phyloP scores from a whole-genome alignment of 495 filamentous ascomycete species.

The Hypoxylon intermedium region DNA sequence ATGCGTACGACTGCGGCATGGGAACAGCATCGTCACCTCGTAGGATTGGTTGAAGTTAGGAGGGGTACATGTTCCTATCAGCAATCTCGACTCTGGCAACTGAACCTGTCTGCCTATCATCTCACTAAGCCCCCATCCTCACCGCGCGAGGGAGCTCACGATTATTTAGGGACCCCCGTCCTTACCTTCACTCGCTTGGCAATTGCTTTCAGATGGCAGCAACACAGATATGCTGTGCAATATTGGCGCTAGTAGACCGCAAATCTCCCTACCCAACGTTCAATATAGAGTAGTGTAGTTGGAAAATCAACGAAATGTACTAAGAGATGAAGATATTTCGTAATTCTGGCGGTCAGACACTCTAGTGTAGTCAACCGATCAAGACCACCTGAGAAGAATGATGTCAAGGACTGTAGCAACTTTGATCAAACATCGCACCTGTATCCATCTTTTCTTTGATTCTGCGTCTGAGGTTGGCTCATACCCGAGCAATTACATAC shows the following conservation, averaged over 20 bases:
- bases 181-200: conserved; percentile 17
- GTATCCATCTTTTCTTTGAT: conserved; percentile 1
- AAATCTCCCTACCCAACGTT: too few species aligned
- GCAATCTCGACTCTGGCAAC: conserved; percentile 11
- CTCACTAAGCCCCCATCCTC: conserved; percentile 37
- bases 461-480: conserved; percentile 2
- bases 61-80: conserved; percentile 24
- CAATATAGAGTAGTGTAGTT: too few species aligned
- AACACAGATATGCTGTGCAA: background rate
- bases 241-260: too few species aligned
- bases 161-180: conserved; percentile 13
- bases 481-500: conserved; percentile 22
- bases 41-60: conserved; percentile 24
- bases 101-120: conserved; percentile 34
- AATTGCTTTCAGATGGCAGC: conserved; percentile 11
- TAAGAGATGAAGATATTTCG: conserved; percentile 7
- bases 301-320: too few species aligned
- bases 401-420: conserved; percentile 1
- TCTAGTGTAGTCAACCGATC: conserved; percentile 1
- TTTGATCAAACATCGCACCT: background rate
- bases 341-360: conserved; percentile 34
- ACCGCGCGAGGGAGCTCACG: conserved; percentile 15
- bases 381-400: conserved; percentile 4
- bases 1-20: conserved; percentile 31
- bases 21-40: conserved; percentile 16